Evolutionary conservation across 164 flowering plant species (phyloP), one percentile per base, ranked within the genome.

Genomic region (Annona squamosa): DNA sequence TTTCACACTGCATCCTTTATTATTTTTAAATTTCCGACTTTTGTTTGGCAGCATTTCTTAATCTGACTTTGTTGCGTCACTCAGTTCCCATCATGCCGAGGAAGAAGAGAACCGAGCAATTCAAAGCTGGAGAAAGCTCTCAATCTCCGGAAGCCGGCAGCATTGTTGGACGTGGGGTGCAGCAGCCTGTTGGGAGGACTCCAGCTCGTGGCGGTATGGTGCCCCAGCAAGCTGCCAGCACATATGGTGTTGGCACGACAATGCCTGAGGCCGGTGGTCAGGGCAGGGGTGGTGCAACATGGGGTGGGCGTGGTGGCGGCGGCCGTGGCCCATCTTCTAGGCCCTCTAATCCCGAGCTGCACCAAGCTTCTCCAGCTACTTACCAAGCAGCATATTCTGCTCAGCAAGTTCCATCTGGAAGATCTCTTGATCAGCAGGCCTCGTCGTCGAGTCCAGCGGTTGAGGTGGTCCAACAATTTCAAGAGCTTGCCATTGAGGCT

Each of bases 291-390:
- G 81, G 82, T 70, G 71, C 82, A 68, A 79, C 81, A 37, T 7
- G 45, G 7, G 84, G 83, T 71, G 84, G 78, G 63, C 84, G 83
- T 68, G 72, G 79, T 52, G 43, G 68, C 43, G 72, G 79, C 61
- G 43, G 68, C 43, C 46, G 76, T 68, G 83, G 85, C 77, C 87
- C 83, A 63, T 85, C 86, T 62, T 69, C 85, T 1, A 81, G 89
- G 78, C 78, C 80, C 45, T 80, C 81, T 73, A 70, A 70, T 79
- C 89, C 97, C 93, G 92, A 88, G 87, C 93, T 89, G 93, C 91
- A 85, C 90, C 97, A 89, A 89, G 93, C 96, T 67, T 82, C 83
- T 76, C 83, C 72, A 74, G 82, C 82, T 73, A 72, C 83, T 18
- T 70, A 79, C 73, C 84, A 77, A 79, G 80, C 85, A 18, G 83